A percentile compares a stretch with the other conserved stretches of the same genome.
Evolutionary conservation across 106 monocot species (phyloP).

Genomic region (Apostasia shenzhenica): DNA sequence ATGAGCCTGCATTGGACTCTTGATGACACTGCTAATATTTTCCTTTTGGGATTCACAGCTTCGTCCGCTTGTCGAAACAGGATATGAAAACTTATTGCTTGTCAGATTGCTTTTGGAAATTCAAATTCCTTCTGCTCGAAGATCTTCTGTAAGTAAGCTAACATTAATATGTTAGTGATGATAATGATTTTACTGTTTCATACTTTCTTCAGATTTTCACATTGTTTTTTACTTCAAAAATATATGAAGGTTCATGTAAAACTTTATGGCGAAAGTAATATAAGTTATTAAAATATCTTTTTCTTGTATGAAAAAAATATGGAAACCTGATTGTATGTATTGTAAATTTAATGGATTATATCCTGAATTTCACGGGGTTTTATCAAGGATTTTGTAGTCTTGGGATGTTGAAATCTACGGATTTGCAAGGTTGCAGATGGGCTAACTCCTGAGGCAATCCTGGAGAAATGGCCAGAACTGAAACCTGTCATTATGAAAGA

Average conservation of each 20-base stretch:
- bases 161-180: neutral
- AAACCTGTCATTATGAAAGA: constrained; percentile 87
- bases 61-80: constrained; percentile 97
- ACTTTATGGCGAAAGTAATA: no score
- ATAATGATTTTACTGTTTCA: no score
- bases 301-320: no score
- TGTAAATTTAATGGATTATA: no score
- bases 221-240: no score
- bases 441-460: constrained; percentile 52
- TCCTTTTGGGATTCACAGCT: constrained; percentile 36
- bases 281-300: no score
- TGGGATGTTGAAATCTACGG: no score
- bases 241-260: no score
- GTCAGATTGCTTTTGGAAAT: constrained; percentile 88
- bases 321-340: no score
- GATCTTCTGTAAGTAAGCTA: constrained; percentile 55
- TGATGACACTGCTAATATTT: neutral
- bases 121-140: constrained; percentile 45
- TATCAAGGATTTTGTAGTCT: no score
- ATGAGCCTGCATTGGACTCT: neutral
- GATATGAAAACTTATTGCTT: constrained; percentile 93
- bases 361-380: no score
- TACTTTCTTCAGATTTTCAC: no score
- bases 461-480: constrained; percentile 73
- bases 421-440: constrained; percentile 75